Evolutionary conservation across 2,329 filamentous ascomycete species (phyloP), one percentile per base, ranked within the genome.

Genomic region (Exserohilum turcica): DNA sequence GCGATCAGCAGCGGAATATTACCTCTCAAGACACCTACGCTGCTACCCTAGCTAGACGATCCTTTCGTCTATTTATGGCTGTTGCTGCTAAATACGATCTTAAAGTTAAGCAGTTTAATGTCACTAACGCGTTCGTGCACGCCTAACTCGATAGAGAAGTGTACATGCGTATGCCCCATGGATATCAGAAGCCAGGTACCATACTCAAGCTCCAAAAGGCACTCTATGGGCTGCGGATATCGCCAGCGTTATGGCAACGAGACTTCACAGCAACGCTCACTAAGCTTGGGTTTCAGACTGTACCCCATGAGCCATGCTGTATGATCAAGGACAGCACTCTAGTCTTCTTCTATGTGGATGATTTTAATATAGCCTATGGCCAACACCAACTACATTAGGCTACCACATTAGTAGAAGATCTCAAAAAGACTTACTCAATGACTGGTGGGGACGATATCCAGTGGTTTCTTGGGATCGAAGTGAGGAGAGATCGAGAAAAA

Each of bases 91-190:
- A 46, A 12, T 61, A 51, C 28, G 43, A 64, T 38, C 48, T 67
- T 8, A 50, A 65, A 28, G 48, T 61, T n/a, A 44, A 33, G 19
- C 51, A 67, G 44, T 60, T 49, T 31, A 50, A 68, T 42, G 48
- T 54, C 7, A 43, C 57, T 4, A 68, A 62, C 24, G 61, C 64
- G 8, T 68, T 68, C 33, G 15, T 61, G 5, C 52, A 66, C 32
- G 57, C 43, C 13, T 7, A 9, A 6, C 45, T 63, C 5, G 46
- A 67, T 32, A 15, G 19, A 45, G 18, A 36, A 18, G 32, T 45
- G 13, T 45, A 45, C 12, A 39, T 39, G 12, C 8, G 18, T 13
- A 39, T 39, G 10, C 37, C 5, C 3, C 5, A 15, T 2, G 6
- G 42, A n/a, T 44, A 44, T 24, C 8, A 9, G 18, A 44, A 44